Evolutionary conservation across 176 grass and related monocot species (phyloP).

Genomic region (Rhynchospora tenuis): DNA sequence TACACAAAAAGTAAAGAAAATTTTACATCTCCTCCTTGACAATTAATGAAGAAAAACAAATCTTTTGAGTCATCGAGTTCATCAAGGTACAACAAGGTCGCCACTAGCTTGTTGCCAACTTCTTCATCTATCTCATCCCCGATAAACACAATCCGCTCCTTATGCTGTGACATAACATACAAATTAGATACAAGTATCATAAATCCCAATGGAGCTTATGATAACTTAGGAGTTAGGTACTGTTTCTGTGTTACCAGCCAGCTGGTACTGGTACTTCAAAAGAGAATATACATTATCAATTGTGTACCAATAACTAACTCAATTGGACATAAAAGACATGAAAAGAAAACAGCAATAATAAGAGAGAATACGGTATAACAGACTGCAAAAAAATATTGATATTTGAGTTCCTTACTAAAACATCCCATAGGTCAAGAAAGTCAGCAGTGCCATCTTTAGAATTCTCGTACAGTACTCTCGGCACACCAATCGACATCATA

Average conservation of each 20-base stretch:
- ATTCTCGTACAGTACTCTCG: constrained; percentile 70
- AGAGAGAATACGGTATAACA: neutral
- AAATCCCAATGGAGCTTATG: constrained; percentile 13
- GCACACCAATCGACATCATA: constrained; percentile 78
- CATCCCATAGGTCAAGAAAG: constrained; percentile 84
- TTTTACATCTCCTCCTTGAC: constrained; percentile 93
- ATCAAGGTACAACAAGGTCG: constrained; percentile 86
- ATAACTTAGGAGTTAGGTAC: neutral
- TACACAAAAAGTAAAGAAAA: constrained; percentile 12
- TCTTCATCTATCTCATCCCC: constrained; percentile 81
- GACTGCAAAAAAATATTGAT: neutral
- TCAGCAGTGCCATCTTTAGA: constrained; percentile 65
- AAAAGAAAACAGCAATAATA: neutral
- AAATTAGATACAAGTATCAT: neutral
- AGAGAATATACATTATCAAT: neutral
- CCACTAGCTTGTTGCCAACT: constrained; percentile 81
- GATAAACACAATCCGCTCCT: constrained; percentile 79
- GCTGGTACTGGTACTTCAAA: neutral
- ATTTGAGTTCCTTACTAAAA: constrained; percentile 54
- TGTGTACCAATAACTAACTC: neutral
- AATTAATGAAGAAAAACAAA: constrained; percentile 83
- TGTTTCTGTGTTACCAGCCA: neutral
- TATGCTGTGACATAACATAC: constrained; percentile 50
- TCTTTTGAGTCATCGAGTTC: constrained; percentile 67
- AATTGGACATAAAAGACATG: neutral